Evolutionary conservation across 805 yeast species (phyloP).

Genomic region (Jamesozyma hellenica): DNA sequence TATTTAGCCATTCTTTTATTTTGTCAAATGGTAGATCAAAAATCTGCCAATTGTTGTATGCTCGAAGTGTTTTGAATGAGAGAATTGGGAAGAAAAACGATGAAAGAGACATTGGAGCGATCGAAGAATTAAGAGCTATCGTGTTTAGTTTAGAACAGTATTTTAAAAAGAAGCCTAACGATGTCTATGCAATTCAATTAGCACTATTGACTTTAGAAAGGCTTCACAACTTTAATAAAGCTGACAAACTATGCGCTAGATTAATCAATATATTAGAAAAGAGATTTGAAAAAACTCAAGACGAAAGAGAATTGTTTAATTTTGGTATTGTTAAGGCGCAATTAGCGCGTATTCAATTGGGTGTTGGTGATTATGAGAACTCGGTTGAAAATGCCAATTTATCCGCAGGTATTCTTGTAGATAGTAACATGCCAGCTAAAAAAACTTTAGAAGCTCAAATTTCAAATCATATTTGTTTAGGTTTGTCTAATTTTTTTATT

Average conservation of each 20-base stretch:
- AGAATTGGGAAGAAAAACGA: slow-evolving; percentile 36
- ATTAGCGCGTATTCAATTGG: slow-evolving; percentile 62
- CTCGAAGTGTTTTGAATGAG: slow-evolving; percentile 43
- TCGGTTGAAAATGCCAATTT: slow-evolving; percentile 56
- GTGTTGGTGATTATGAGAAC: slow-evolving; percentile 40
- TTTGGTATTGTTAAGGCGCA: slow-evolving; percentile 59
- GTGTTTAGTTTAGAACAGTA: slow-evolving; percentile 55
- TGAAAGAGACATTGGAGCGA: slow-evolving; percentile 45
- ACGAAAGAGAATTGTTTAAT: slow-evolving; percentile 35
- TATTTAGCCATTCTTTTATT: slow-evolving; percentile 70
- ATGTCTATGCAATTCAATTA: slow-evolving; percentile 45
- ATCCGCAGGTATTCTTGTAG: slow-evolving; percentile 41
- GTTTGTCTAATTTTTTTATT: slow-evolving; percentile 57
- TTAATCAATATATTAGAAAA: slow-evolving; percentile 43
- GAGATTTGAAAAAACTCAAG: slow-evolving; percentile 47
- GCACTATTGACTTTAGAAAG: slow-evolving; percentile 57
- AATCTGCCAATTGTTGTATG: slow-evolving; percentile 63
- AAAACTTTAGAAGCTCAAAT: slow-evolving; percentile 24
- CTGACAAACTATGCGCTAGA: slow-evolving; percentile 37
- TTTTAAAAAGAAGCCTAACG: slow-evolving; percentile 51
- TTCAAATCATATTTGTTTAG: slow-evolving; percentile 62
- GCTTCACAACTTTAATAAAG: slow-evolving; percentile 49
- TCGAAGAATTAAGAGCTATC: slow-evolving; percentile 61
- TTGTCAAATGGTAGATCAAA: slow-evolving; percentile 67
- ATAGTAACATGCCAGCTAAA: slow-evolving; percentile 22